Evolutionary conservation across 2,329 filamentous ascomycete genomes (phyloP), one percentile per base, ranked within the genome.

Genomic region (Leptographium wingfieldii): DNA sequence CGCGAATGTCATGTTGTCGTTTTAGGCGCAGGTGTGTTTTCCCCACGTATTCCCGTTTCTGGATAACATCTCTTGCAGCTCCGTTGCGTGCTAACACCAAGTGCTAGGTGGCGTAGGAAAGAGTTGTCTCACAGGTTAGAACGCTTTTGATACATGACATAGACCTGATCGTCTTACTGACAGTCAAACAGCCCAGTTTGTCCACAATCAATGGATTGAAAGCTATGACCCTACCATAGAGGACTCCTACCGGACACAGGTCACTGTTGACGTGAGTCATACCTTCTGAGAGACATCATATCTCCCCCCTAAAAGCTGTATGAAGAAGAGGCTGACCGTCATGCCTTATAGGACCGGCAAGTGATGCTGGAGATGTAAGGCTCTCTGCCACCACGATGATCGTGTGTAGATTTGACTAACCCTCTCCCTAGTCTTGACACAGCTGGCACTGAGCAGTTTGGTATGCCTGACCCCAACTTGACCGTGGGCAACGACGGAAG

Each of bases 161-260:
- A 57, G 6, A 35, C 19, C 3, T 9, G 3, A 10, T 12, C 40
- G 19, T 49, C 57, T 57, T 59, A 59, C 62, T 66, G 51, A 65
- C 59, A 52, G 65, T 66, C 61, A 66, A 65, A 68, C 68, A 90
- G 90, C 91, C 68, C 90, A 95, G 78, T 95, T 95, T 69, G 90
- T 95, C 58, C 90, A 94, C 73, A 92, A 94, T 75, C 87, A 95
- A 67, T 95, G 90, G 88, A 92, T 95, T 70, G 90, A 95, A 73
- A 88, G 84, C 71, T 90, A 90, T 73, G 86, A 90, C 71, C 86
- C 86, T 19, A 90, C 86, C 22, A 90, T 90, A 66, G 86, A 90
- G 70, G 86, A 90, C 71, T 87, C 86, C 35, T 90, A 90, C 70
- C 80, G 86, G 63, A 88, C 86, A 63, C 85, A 88, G 66, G 78